phyloP scores from a whole-genome alignment of 2,329 filamentous ascomycete genomes.

The Thyridium curvatum region DNA sequence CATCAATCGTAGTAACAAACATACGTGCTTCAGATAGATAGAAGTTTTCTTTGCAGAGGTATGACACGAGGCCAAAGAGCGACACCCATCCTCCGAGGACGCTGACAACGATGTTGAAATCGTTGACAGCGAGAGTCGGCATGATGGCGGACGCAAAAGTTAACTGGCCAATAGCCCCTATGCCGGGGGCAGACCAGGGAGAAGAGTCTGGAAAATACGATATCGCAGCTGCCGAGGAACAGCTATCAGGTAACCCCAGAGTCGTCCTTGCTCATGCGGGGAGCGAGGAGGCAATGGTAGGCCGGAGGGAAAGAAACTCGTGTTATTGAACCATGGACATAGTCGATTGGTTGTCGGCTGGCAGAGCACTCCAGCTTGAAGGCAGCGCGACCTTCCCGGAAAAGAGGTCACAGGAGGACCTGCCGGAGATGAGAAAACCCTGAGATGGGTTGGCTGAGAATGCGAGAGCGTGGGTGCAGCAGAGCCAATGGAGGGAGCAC shows the following conservation, averaged over 20 bases:
- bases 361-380: conserved; percentile 13
- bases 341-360: too few species aligned
- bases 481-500: too few species aligned
- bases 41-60: conserved; percentile 81
- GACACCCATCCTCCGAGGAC: conserved; percentile 83
- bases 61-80: conserved; percentile 85
- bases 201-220: background rate
- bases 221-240: background rate
- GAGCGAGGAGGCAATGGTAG: conserved; percentile 18
- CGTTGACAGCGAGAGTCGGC: conserved; percentile 40
- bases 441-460: too few species aligned
- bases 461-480: too few species aligned
- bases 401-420: too few species aligned
- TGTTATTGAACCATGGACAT: conserved; percentile 40
- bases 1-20: too few species aligned
- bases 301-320: conserved; percentile 14
- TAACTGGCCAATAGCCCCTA: too few species aligned
- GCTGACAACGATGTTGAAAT: conserved; percentile 81
- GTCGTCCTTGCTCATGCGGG: conserved; percentile 28
- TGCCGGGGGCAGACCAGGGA: too few species aligned
- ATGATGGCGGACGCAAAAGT: conserved; percentile 18
- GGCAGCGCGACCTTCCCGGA: background rate
- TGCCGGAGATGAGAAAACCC: too few species aligned
- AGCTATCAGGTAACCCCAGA: conserved; percentile 26
- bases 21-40: conserved; percentile 85